phyloP scores from a whole-genome alignment of 768 basidiomycete species.

The Suillus cothurnatus region DNA sequence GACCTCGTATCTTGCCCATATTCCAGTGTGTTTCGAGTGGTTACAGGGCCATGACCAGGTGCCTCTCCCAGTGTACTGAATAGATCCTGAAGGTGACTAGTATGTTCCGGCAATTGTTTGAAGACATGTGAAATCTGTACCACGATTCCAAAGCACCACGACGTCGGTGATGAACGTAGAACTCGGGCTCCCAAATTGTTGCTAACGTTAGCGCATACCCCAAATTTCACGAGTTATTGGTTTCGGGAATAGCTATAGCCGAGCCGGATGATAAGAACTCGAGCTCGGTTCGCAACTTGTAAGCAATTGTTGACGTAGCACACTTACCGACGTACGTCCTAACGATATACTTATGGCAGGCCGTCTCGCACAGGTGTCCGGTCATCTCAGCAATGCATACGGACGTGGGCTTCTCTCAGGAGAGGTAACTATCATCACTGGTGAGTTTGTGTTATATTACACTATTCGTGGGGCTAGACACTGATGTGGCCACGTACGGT shows the following conservation, averaged over 20 bases:
- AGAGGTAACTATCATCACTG: slow-evolving; percentile 87
- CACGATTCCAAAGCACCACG: background rate
- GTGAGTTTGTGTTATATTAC: slow-evolving; percentile 39
- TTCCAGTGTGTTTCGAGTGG: background rate
- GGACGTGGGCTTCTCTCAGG: slow-evolving; percentile 64
- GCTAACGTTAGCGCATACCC: background rate
- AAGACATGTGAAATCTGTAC: background rate
- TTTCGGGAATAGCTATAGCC: background rate
- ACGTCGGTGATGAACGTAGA: background rate
- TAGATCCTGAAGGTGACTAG: background rate
- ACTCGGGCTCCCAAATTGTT: background rate
- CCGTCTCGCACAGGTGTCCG: slow-evolving; percentile 70
- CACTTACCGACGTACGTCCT: background rate
- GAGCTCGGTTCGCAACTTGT: background rate
- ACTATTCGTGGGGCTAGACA: slow-evolving; percentile 4
- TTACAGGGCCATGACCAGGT: too few species aligned
- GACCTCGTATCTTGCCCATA: background rate
- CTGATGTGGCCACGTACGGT: slow-evolving; percentile 1
- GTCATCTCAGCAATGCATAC: slow-evolving; percentile 59
- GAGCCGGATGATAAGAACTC: background rate
- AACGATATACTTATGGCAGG: slow-evolving; percentile 43
- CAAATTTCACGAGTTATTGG: background rate
- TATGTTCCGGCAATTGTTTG: background rate
- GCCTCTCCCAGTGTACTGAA: too few species aligned
- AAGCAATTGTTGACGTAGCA: background rate